Percentiles rank a stretch among this genome's conserved stretches.
Evolutionary conservation across 2,329 filamentous ascomycete genomes (phyloP).

Genomic region (Bipolaris zeicola): DNA sequence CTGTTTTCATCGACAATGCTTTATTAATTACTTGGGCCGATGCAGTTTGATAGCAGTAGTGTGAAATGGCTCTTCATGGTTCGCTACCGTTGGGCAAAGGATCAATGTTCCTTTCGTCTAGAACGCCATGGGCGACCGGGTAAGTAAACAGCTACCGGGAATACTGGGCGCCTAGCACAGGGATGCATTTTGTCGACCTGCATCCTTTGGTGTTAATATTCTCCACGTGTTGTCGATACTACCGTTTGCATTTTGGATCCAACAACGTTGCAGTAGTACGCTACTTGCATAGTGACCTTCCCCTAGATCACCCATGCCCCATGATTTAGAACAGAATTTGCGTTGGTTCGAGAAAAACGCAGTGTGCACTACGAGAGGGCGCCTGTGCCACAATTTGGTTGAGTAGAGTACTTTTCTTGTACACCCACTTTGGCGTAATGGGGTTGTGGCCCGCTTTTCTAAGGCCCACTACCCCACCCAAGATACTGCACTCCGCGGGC

Average conservation of each 20-base stretch:
- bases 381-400: background rate
- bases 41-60: background rate
- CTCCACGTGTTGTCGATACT: background rate
- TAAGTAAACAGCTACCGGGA: slow-evolving; percentile 3
- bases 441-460: background rate
- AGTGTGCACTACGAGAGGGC: background rate
- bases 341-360: background rate
- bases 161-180: background rate
- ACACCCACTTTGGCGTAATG: background rate
- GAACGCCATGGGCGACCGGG: slow-evolving; percentile 3
- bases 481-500: no score
- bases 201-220: background rate
- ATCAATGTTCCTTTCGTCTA: background rate
- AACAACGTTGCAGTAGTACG: background rate
- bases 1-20: slow-evolving; percentile 5
- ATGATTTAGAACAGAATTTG: background rate
- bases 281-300: background rate
- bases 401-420: background rate
- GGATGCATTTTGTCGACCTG: background rate
- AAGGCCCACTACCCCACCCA: background rate
- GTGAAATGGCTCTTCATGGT: background rate
- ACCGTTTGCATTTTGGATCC: background rate
- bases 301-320: background rate
- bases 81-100: background rate
- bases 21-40: slow-evolving; percentile 3